Evolutionary conservation across 2,329 filamentous ascomycete genomes (phyloP).

Genomic region (Sclerotinia subarctica): DNA sequence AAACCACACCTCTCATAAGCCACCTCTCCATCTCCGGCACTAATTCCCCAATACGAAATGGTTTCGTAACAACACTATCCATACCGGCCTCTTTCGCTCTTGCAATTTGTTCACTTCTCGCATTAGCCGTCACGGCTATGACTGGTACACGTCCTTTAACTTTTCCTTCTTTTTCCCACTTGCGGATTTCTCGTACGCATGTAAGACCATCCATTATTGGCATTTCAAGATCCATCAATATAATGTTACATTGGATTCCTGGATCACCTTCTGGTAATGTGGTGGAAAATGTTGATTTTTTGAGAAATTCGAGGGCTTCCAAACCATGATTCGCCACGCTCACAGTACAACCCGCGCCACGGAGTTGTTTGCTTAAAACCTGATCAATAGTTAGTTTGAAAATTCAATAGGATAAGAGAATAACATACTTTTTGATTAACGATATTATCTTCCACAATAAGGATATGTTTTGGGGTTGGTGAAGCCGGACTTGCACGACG

Average conservation of each 20-base stretch:
- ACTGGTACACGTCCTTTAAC: conserved; percentile 45
- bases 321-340: conserved; percentile 56
- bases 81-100: conserved; percentile 31
- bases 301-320: conserved; percentile 48
- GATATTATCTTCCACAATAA: conserved; percentile 60
- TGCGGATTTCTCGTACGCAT: conserved; percentile 61
- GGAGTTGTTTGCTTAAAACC: conserved; percentile 51
- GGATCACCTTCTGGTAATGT: conserved; percentile 24
- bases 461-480: conserved; percentile 38
- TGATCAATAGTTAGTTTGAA: conserved; percentile 40
- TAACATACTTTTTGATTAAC: conserved; percentile 43
- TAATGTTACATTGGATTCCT: conserved; percentile 50
- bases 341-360: conserved; percentile 41
- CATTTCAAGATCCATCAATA: conserved; percentile 77
- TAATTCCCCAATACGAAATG: conserved; percentile 62
- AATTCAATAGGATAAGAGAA: background rate
- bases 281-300: conserved; percentile 27
- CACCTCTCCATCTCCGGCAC: conserved; percentile 53
- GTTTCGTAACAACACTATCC: conserved; percentile 69
- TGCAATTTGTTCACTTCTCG: conserved; percentile 32
- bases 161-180: conserved; percentile 51
- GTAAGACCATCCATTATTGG: conserved; percentile 68
- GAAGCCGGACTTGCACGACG: conserved; percentile 10
- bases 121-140: conserved; percentile 38
- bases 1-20: background rate